These are phyloP conservation scores for Suillus clintonianus DNA, from an alignment of 768 basidiomycete species.

Conservation along the genomic window DNA sequence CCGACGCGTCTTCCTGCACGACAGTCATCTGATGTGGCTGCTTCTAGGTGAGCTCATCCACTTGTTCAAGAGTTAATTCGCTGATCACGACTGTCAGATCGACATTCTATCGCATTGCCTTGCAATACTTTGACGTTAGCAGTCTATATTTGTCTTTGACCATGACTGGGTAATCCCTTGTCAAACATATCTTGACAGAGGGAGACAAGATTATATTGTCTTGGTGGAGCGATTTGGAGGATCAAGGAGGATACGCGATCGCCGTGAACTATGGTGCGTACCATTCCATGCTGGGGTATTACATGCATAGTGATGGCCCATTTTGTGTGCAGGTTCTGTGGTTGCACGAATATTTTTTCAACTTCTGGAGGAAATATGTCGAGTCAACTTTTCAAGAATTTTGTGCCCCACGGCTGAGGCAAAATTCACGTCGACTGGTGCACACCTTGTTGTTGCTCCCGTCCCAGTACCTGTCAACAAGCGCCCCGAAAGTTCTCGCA, in stretches of 20 bases:
- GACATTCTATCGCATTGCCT: constrained; percentile 6
- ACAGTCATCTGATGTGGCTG: neutral
- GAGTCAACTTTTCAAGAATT: constrained; percentile 83
- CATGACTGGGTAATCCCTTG: constrained; percentile 84
- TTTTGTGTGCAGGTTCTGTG: constrained; percentile 67
- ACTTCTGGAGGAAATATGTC: constrained; percentile 90
- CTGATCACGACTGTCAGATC: neutral
- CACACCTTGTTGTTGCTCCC: constrained; percentile 60
- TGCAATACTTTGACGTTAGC: constrained; percentile 44
- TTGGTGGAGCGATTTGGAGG: constrained; percentile 75
- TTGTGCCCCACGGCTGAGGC: constrained; percentile 33
- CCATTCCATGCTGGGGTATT: neutral
- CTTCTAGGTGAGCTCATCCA: constrained; percentile 18
- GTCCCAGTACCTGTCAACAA: constrained; percentile 66
- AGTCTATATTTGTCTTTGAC: constrained; percentile 68
- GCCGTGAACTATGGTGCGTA: constrained; percentile 91
- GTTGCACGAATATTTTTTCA: constrained; percentile 92
- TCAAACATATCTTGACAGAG: constrained; percentile 96
- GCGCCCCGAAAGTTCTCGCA: constrained; percentile 74
- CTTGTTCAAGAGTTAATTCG: neutral
- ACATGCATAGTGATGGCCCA: neutral
- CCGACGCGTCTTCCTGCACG: constrained; percentile 31
- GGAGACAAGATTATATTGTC: constrained; percentile 92
- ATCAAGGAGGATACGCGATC: constrained; percentile 94
- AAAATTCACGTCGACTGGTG: neutral